A percentile compares a stretch with the other conserved stretches of the same genome.
phyloP scores from a whole-genome alignment of 768 basidiomycete species.

The Boletus vermiculosoides region DNA sequence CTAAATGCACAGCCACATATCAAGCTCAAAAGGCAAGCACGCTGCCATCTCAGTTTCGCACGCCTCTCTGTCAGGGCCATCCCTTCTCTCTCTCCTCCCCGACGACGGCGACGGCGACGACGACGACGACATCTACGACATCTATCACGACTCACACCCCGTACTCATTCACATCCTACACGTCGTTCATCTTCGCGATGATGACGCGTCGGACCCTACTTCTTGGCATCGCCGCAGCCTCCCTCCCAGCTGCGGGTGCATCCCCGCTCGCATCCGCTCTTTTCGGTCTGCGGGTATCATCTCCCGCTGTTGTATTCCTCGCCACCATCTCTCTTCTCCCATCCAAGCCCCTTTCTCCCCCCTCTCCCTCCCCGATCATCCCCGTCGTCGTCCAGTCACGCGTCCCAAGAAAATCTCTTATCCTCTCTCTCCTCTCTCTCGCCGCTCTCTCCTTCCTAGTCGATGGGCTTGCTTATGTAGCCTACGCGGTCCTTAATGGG shows the following conservation, averaged over 20 bases:
- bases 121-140: conserved; percentile 26
- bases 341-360: conserved; percentile 44
- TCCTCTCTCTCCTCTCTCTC: conserved; percentile 70
- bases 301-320: conserved; percentile 65
- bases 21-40: conserved; percentile 32
- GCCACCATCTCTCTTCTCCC: conserved; percentile 59
- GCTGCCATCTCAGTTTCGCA: conserved; percentile 27
- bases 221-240: conserved; percentile 20
- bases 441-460: conserved; percentile 69
- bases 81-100: conserved; percentile 23
- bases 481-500: conserved; percentile 61
- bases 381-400: conserved; percentile 71
- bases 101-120: conserved; percentile 34
- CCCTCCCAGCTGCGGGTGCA: conserved; percentile 24
- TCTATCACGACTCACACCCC: background rate
- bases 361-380: conserved; percentile 61
- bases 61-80: conserved; percentile 27
- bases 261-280: conserved; percentile 37
- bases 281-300: conserved; percentile 60
- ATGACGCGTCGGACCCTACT: conserved; percentile 27
- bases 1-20: conserved; percentile 28
- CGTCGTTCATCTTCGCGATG: conserved; percentile 16
- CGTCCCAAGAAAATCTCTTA: conserved; percentile 72
- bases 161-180: background rate
- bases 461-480: conserved; percentile 73